phyloP scores from a whole-genome alignment of 2,329 filamentous ascomycete species.

The Beauveria brongniartii region DNA sequence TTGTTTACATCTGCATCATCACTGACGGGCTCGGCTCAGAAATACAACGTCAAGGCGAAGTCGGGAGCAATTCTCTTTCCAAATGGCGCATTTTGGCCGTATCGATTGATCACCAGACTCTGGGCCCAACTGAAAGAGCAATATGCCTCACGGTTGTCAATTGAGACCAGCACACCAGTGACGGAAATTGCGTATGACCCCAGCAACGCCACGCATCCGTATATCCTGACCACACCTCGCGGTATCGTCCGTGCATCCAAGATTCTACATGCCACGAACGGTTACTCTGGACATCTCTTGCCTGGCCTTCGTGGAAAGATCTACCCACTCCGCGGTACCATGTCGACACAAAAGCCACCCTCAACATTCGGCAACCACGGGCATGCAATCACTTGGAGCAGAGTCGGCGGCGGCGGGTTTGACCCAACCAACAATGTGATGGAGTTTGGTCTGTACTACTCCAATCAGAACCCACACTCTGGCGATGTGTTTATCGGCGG shows the following conservation, averaged over 20 bases:
- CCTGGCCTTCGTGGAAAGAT: constrained; percentile 36
- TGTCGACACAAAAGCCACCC: constrained; percentile 37
- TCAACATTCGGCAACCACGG: constrained; percentile 18
- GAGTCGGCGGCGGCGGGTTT: constrained; percentile 32
- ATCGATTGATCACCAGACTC: constrained; percentile 34
- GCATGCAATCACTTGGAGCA: constrained; percentile 36
- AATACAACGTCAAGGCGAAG: constrained; percentile 20
- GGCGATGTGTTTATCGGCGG: constrained; percentile 44
- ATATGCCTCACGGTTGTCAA: constrained; percentile 21
- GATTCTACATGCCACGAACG: constrained; percentile 50
- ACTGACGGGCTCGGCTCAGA: constrained; percentile 6
- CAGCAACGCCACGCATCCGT: constrained; percentile 20
- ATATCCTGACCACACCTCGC: constrained; percentile 34
- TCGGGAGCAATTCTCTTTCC: constrained; percentile 18
- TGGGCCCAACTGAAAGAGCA: constrained; percentile 25
- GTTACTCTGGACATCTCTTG: constrained; percentile 40
- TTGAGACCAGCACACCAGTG: constrained; percentile 30
- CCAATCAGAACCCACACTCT: constrained; percentile 19
- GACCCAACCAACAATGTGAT: constrained; percentile 40
- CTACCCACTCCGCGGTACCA: constrained; percentile 35
- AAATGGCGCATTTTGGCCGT: constrained; percentile 39
- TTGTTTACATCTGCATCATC: neutral
- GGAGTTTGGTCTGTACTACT: constrained; percentile 16
- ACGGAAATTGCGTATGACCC: constrained; percentile 16
- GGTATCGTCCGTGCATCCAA: constrained; percentile 37